Conservation (phyloP, 495 filamentous ascomycete genomes). For the Penicillium pulvis region DNA sequence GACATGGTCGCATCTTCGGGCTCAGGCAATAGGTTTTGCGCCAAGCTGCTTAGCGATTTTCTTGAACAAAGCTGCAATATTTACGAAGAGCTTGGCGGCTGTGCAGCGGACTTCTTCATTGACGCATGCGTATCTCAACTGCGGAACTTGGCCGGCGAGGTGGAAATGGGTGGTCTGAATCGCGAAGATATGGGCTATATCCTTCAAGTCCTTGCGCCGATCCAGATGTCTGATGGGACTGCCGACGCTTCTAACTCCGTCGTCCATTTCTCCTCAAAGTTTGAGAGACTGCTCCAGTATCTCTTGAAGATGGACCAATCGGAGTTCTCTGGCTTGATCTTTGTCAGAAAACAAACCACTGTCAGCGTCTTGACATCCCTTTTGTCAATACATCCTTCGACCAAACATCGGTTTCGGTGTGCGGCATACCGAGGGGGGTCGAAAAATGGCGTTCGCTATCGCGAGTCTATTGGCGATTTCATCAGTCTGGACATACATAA, state of each 20-base stretch:
- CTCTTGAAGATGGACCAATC: constrained; percentile 46
- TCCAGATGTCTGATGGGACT: constrained; percentile 35
- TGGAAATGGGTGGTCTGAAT: constrained; percentile 40
- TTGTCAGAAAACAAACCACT: constrained; percentile 72
- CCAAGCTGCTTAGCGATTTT: constrained; percentile 63
- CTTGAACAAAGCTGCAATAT: constrained; percentile 45
- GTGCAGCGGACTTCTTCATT: constrained; percentile 75
- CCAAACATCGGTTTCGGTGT: constrained; percentile 59
- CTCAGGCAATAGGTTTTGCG: constrained; percentile 62
- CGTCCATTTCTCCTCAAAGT: constrained; percentile 49
- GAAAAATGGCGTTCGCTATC: constrained; percentile 42
- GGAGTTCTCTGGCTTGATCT: constrained; percentile 71
- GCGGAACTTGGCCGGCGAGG: constrained; percentile 31
- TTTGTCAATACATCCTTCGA: constrained; percentile 61
- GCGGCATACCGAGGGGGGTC: constrained; percentile 72
- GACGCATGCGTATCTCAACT: constrained; percentile 54
- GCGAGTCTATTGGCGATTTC: constrained; percentile 63
- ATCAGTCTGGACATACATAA: constrained; percentile 55
- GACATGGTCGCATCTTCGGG: constrained; percentile 39
- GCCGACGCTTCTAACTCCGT: constrained; percentile 20
- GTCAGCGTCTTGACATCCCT: constrained; percentile 69
- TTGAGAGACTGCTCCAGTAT: constrained; percentile 54
- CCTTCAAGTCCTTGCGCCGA: constrained; percentile 45
- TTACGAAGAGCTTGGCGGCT: constrained; percentile 67
- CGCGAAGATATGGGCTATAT: constrained; percentile 65